phyloP scores from a whole-genome alignment of 2,329 filamentous ascomycete species.

The Fusarium pseudograminearum region DNA sequence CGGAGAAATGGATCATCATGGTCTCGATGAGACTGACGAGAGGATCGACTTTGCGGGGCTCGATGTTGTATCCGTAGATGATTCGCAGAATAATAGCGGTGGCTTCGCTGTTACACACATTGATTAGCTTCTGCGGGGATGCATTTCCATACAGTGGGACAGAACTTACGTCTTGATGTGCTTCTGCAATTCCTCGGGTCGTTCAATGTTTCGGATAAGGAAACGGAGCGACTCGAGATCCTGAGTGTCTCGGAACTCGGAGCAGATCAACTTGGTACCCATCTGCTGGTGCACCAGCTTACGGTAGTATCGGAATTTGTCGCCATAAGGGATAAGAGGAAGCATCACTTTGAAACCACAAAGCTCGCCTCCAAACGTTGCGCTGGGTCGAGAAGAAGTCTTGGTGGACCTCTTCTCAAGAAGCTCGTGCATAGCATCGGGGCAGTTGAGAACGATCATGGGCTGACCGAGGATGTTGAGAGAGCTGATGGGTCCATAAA shows the following conservation, averaged over 20 bases:
- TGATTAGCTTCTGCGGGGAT: neutral
- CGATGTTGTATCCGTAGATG: slow-evolving; percentile 51
- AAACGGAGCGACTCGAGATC: slow-evolving; percentile 47
- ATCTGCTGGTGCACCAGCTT: slow-evolving; percentile 50
- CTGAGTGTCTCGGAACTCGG: slow-evolving; percentile 41
- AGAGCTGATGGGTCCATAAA: slow-evolving; percentile 55
- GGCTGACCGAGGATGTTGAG: slow-evolving; percentile 56
- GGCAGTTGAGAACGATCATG: slow-evolving; percentile 56
- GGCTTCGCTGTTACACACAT: slow-evolving; percentile 40
- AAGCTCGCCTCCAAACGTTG: slow-evolving; percentile 39
- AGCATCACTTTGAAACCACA: slow-evolving; percentile 42
- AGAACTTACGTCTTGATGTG: slow-evolving; percentile 48
- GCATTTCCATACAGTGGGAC: too few relatives aligned
- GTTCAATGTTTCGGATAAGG: slow-evolving; percentile 41
- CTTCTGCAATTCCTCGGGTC: slow-evolving; percentile 37
- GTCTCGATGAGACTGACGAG: slow-evolving; percentile 48
- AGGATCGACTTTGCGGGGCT: slow-evolving; percentile 48
- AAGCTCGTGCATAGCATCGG: slow-evolving; percentile 52
- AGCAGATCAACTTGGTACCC: slow-evolving; percentile 40
- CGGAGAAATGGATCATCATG: slow-evolving; percentile 48
- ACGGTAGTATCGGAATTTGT: slow-evolving; percentile 40
- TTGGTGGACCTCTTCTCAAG: slow-evolving; percentile 52
- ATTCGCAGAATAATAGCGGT: slow-evolving; percentile 47
- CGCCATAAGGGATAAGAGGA: slow-evolving; percentile 34
- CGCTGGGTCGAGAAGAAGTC: slow-evolving; percentile 49